phyloP scores from a whole-genome alignment of 2,329 filamentous ascomycete genomes.

The Apiospora marii region DNA sequence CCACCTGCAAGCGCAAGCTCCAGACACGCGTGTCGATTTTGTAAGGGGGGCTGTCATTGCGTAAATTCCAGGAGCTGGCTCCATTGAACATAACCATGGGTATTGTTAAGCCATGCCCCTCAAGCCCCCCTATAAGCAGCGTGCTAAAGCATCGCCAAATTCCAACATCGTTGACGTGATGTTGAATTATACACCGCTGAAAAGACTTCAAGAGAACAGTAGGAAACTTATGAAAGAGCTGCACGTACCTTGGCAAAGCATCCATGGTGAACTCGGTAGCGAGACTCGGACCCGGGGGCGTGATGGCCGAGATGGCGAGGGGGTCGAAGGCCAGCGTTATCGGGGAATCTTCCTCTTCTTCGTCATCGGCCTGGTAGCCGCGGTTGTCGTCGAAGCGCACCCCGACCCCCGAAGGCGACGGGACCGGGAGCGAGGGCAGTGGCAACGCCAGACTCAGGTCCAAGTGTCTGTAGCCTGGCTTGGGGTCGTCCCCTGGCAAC shows the following conservation, averaged over 20 bases:
- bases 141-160: background rate
- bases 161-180: background rate
- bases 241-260: background rate
- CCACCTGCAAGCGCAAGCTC: background rate
- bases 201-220: background rate
- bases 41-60: background rate
- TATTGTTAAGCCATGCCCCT: background rate
- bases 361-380: background rate
- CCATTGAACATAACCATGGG: background rate
- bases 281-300: background rate
- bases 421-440: too few relatives aligned
- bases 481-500: background rate
- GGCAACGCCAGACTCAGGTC: background rate
- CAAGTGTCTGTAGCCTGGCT: background rate
- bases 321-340: background rate
- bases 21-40: background rate
- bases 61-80: background rate
- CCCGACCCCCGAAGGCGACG: background rate
- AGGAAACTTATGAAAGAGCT: background rate
- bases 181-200: background rate
- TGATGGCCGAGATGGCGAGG: background rate
- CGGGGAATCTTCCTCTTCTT: background rate
- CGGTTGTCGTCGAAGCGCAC: background rate
- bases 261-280: background rate
- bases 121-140: background rate